Evolutionary conservation across 495 filamentous ascomycete genomes (phyloP).

Genomic region (Jackrogersella minutella): DNA sequence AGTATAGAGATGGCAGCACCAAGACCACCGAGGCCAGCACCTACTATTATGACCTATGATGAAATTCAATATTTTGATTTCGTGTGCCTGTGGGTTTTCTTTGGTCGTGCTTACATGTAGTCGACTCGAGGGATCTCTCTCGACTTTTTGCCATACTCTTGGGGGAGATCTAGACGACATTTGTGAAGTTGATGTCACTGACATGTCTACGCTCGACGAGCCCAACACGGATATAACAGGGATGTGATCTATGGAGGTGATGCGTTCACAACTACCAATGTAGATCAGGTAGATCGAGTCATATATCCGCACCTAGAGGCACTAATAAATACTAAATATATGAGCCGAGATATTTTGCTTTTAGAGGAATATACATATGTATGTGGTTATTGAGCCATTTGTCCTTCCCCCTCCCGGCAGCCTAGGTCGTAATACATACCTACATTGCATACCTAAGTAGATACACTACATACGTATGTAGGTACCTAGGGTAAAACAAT

Average conservation of each 20-base stretch:
- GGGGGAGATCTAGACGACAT: conserved; percentile 29
- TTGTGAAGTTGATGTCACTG: neutral
- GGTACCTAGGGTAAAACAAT: neutral
- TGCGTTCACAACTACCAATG: neutral
- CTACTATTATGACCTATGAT: conserved; percentile 63
- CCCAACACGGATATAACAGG: neutral
- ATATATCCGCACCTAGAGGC: neutral
- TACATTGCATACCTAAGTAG: neutral
- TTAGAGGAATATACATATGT: neutral
- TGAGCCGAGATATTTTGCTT: neutral
- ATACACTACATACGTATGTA: neutral
- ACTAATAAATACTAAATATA: neutral
- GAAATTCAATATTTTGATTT: conserved; percentile 12
- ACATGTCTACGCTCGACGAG: neutral
- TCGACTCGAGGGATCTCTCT: conserved; percentile 34
- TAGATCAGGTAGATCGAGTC: neutral
- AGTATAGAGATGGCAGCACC: conserved; percentile 68
- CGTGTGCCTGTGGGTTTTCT: neutral
- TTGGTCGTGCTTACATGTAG: conserved; percentile 30
- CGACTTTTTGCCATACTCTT: conserved; percentile 16
- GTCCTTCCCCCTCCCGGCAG: neutral
- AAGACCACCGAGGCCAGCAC: conserved; percentile 74
- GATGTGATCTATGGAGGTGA: neutral
- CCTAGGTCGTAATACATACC: neutral
- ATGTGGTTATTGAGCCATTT: neutral